Conservation (phyloP, 73 alveolate genomes). For the Tetrahymena malaccensis region DNA sequence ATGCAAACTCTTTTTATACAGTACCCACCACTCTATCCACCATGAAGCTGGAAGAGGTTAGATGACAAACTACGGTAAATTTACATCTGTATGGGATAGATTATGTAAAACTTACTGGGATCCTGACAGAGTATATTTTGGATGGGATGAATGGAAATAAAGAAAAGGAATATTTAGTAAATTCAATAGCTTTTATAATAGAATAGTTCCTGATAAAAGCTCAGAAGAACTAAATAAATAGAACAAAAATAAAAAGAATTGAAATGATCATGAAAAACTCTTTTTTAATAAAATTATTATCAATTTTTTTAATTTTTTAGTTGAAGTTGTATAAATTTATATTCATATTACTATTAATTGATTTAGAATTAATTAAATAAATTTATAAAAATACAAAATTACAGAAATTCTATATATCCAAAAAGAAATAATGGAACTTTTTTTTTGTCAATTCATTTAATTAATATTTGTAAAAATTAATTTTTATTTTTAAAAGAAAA, state of each 20-base stretch:
- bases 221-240: background rate
- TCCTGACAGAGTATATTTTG: conserved; percentile 48
- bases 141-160: conserved; percentile 14
- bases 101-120: conserved; percentile 50
- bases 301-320: too few relatives aligned
- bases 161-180: background rate
- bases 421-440: too few relatives aligned
- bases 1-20: conserved; percentile 41
- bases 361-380: too few relatives aligned
- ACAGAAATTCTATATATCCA: too few relatives aligned
- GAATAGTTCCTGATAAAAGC: background rate
- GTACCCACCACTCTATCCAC: conserved; percentile 51
- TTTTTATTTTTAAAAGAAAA: too few relatives aligned
- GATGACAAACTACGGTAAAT: conserved; percentile 45
- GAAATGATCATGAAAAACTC: background rate
- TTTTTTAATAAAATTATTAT: too few relatives aligned
- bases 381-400: too few relatives aligned
- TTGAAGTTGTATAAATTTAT: too few relatives aligned
- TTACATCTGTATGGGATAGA: conserved; percentile 57
- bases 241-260: background rate
- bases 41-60: conserved; percentile 49
- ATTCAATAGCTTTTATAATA: conserved; percentile 4
- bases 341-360: too few relatives aligned
- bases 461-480: too few relatives aligned
- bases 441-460: too few relatives aligned